phyloP scores from a whole-genome alignment of 768 basidiomycete species.

The Amanita inopinata region DNA sequence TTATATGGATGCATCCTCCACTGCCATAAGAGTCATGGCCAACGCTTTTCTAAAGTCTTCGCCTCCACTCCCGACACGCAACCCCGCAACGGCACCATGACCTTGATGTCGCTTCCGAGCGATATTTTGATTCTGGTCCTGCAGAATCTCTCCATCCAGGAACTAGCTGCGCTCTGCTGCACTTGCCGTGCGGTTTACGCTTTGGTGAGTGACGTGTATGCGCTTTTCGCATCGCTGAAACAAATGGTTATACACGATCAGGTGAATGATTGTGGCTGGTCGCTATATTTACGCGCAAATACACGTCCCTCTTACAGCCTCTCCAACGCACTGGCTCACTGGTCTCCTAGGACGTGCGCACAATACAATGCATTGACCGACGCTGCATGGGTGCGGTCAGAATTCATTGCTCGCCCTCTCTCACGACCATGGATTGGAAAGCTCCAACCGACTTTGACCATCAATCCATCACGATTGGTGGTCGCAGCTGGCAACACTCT shows the following conservation, averaged over 20 bases:
- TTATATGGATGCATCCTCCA: not conserved
- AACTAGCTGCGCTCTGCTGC: conserved; percentile 31
- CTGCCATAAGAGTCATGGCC: no score
- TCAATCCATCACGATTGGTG: conserved; percentile 44
- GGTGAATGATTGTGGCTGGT: conserved; percentile 60
- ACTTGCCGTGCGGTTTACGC: conserved; percentile 29
- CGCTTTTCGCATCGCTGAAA: conserved; percentile 3
- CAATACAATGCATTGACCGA: conserved; percentile 47
- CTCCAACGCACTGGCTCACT: conserved; percentile 28
- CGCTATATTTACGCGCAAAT: conserved; percentile 36
- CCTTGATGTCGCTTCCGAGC: conserved; percentile 31
- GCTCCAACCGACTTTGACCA: conserved; percentile 45
- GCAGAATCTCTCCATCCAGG: conserved; percentile 31
- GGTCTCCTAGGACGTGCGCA: conserved; percentile 34
- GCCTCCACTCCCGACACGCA: no score
- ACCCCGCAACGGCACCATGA: conserved; percentile 18
- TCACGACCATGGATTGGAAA: conserved; percentile 48
- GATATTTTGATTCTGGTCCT: conserved; percentile 51
- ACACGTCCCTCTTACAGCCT: conserved; percentile 48
- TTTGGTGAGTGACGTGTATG: conserved; percentile 30
- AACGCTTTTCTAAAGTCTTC: no score
- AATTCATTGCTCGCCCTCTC: conserved; percentile 57
- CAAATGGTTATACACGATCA: conserved; percentile 17
- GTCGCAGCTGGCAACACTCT: conserved; percentile 51
- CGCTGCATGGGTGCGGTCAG: conserved; percentile 35